Evolutionary conservation across 2,329 filamentous ascomycete species (phyloP).

Genomic region (Sphaerulina vaccinii): DNA sequence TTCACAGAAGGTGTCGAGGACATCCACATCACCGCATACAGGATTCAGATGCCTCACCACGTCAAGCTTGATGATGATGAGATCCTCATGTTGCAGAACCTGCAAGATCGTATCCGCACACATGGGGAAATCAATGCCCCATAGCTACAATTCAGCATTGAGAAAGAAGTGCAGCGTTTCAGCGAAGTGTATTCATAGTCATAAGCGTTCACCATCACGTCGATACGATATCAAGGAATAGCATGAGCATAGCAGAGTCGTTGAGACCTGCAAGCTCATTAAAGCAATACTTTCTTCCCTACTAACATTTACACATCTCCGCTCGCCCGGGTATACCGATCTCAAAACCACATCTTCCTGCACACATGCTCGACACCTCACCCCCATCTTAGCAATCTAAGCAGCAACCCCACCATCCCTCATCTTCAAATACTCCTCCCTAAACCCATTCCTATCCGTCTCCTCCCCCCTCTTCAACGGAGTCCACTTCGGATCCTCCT

Average conservation of each 20-base stretch:
- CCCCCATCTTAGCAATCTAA: not conserved
- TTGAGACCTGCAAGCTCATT: not conserved
- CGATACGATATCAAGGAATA: not conserved
- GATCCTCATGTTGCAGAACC: constrained; percentile 36
- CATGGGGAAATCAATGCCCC: constrained; percentile 14
- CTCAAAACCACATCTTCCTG: not conserved
- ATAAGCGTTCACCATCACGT: not conserved
- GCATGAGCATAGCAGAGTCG: not conserved
- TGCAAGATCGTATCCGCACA: constrained; percentile 37
- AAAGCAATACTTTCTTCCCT: not conserved
- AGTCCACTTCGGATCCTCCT: constrained; percentile 98
- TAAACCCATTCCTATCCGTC: constrained; percentile 74
- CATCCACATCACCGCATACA: constrained; percentile 36
- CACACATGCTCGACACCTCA: not conserved
- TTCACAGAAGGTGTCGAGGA: constrained; percentile 21
- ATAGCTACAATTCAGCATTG: not conserved
- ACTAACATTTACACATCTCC: not conserved
- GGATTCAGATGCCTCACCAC: constrained; percentile 39
- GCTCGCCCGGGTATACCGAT: not conserved
- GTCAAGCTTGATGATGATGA: constrained; percentile 40
- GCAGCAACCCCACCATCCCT: constrained; percentile 20
- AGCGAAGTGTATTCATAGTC: not conserved
- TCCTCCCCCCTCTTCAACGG: constrained; percentile 77
- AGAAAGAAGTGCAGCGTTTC: not conserved
- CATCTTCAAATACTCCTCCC: constrained; percentile 69